Percentiles rank a stretch among this genome's conserved stretches.
Conservation (phyloP, 805 yeast genomes). For the Scheffersomyces amazonensis region DNA sequence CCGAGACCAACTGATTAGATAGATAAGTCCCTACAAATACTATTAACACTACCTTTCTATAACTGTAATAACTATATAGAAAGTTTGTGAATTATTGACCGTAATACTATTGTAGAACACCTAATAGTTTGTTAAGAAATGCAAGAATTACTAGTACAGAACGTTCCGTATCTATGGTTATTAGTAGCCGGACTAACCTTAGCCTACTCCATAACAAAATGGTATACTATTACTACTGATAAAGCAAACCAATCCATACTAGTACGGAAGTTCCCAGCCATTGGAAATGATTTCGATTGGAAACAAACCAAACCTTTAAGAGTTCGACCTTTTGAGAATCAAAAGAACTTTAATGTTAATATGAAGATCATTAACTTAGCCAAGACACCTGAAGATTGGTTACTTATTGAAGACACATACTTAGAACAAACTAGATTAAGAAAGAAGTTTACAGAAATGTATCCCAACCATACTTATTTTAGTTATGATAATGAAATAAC, state of each 20-base stretch:
- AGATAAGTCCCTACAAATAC: too few relatives aligned
- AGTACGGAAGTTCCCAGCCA: conserved; percentile 17
- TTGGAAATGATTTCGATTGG: conserved; percentile 43
- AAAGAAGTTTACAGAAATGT: conserved; percentile 24
- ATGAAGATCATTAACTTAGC: conserved; percentile 31
- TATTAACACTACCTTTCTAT: too few relatives aligned
- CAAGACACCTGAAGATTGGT: conserved; percentile 48
- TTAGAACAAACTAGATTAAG: conserved; percentile 40
- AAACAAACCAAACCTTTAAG: conserved; percentile 37
- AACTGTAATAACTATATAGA: too few relatives aligned
- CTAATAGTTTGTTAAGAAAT: too few relatives aligned
- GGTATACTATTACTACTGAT: background rate
- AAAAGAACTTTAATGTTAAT: conserved; percentile 31
- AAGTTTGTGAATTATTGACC: too few relatives aligned
- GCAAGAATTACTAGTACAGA: too few relatives aligned
- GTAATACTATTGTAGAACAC: too few relatives aligned
- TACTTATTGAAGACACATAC: conserved; percentile 62
- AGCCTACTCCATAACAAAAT: background rate
- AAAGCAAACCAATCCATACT: background rate
- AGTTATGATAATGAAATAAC: conserved; percentile 16
- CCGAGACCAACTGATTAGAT: too few relatives aligned
- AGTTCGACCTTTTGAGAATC: conserved; percentile 36
- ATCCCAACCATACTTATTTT: conserved; percentile 28
- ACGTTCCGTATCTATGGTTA: background rate
- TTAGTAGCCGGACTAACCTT: background rate